Evolutionary conservation across 257 asterid species (phyloP).

Genomic region (Lycium barbarum): DNA sequence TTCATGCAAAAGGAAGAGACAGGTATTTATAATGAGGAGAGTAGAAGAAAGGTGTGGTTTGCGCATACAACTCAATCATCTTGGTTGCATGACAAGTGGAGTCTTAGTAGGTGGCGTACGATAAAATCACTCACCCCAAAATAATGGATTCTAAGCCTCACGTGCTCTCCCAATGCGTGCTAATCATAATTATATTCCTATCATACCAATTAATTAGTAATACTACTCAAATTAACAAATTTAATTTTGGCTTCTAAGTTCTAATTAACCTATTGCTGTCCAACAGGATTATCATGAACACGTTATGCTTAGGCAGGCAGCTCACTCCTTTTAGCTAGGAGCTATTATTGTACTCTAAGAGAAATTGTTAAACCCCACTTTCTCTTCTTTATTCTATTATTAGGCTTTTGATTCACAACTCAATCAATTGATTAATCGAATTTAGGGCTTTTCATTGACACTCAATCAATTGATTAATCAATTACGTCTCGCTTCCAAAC

Average conservation of each 20-base stretch:
- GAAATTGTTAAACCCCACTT: not conserved
- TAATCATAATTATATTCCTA: not conserved
- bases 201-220: not conserved
- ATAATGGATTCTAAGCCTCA: slow-evolving; percentile 29
- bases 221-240: not conserved
- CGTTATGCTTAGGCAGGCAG: not conserved
- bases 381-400: not conserved
- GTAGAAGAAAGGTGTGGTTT: slow-evolving; percentile 6
- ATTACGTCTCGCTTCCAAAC: not conserved
- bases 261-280: not conserved
- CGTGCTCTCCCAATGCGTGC: slow-evolving; percentile 26
- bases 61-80: slow-evolving; percentile 32
- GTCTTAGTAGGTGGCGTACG: slow-evolving; percentile 41
- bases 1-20: slow-evolving; percentile 33
- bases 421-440: not conserved
- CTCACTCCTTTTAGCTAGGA: not conserved
- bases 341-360: not conserved
- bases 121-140: slow-evolving; percentile 39
- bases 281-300: not conserved
- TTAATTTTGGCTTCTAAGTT: not conserved
- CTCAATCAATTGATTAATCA: not conserved
- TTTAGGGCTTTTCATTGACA: not conserved
- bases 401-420: not conserved
- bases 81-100: slow-evolving; percentile 48
- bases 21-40: slow-evolving; percentile 36